phyloP scores from a whole-genome alignment of 257 asterid genomes.

The Leonotis leonurus region DNA sequence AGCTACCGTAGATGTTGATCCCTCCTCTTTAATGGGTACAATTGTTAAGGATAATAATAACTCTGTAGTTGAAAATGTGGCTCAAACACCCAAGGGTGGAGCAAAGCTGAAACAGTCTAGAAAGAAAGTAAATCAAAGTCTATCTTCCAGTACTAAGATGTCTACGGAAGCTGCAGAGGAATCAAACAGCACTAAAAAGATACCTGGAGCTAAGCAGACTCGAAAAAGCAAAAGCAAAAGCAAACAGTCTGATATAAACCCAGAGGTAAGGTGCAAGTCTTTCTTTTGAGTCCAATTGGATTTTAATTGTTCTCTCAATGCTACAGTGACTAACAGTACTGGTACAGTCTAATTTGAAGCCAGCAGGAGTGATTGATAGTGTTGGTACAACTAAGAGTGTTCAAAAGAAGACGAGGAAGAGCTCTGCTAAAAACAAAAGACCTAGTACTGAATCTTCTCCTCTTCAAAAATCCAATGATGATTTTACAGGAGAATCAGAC shows the following conservation, averaged over 20 bases:
- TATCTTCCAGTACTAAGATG: slow-evolving; percentile 24
- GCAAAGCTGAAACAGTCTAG: slow-evolving; percentile 39
- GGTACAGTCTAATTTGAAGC: slow-evolving; percentile 36
- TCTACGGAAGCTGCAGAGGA: slow-evolving; percentile 30
- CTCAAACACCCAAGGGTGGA: slow-evolving; percentile 26
- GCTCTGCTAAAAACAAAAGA: slow-evolving; percentile 31
- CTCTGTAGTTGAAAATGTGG: slow-evolving; percentile 10
- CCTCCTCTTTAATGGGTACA: slow-evolving; percentile 25
- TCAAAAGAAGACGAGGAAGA: slow-evolving; percentile 27
- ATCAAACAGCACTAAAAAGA: slow-evolving; percentile 26
- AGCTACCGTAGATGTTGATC: slow-evolving; percentile 21
- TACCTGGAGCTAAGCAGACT: slow-evolving; percentile 31
- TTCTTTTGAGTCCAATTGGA: slow-evolving; percentile 9
- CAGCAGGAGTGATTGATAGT: slow-evolving; percentile 29
- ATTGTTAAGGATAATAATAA: slow-evolving; percentile 19
- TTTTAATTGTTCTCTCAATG: slow-evolving; percentile 15
- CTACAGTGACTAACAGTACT: slow-evolving; percentile 24
- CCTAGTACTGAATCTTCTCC: slow-evolving; percentile 25
- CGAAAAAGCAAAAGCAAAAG: slow-evolving; percentile 20
- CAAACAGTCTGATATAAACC: slow-evolving; percentile 22
- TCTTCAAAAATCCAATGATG: slow-evolving; percentile 20
- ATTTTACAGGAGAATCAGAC: slow-evolving; percentile 18
- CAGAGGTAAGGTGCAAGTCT: slow-evolving; percentile 45
- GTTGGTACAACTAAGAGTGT: slow-evolving; percentile 23
- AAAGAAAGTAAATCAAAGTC: slow-evolving; percentile 35